These are phyloP conservation scores for Dendrobium nobile DNA, from an alignment of 106 monocot genomes.

Conservation along the genomic window DNA sequence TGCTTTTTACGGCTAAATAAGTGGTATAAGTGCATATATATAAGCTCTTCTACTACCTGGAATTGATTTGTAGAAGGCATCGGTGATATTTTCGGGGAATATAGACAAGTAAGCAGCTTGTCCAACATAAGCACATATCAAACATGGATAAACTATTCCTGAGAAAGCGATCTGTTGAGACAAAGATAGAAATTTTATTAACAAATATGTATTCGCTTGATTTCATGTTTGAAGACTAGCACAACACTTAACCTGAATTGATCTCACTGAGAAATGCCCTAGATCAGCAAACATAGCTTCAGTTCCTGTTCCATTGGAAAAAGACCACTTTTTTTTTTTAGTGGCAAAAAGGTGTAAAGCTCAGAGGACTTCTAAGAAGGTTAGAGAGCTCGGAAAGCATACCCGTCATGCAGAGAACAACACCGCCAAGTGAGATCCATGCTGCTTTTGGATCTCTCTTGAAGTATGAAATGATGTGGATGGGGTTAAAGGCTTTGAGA, in stretches of 20 bases:
- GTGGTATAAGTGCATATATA: too few species aligned
- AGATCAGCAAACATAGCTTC: conserved; percentile 84
- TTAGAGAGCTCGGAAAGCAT: neutral
- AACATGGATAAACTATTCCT: conserved; percentile 50
- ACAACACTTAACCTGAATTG: conserved; percentile 45
- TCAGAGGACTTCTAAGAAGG: too few species aligned
- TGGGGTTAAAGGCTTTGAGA: conserved; percentile 62
- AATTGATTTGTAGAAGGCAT: conserved; percentile 54
- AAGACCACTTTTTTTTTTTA: too few species aligned
- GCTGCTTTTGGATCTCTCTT: conserved; percentile 47
- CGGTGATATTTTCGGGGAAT: conserved; percentile 17
- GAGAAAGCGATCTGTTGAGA: conserved; percentile 42
- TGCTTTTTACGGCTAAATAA: neutral
- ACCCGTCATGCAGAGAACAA: conserved; percentile 88
- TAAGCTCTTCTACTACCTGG: conserved; percentile 23
- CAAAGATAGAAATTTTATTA: conserved; percentile 5
- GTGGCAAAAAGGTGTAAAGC: neutral
- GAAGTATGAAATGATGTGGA: conserved; percentile 49
- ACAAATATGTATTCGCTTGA: neutral
- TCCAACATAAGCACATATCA: conserved; percentile 48
- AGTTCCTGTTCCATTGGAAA: conserved; percentile 34
- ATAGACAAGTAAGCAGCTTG: conserved; percentile 51
- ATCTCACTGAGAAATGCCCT: conserved; percentile 71
- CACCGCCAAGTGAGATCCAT: conserved; percentile 76
- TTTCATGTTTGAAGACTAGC: neutral